These are phyloP conservation scores for Calonectria hawksworthii DNA, from an alignment of 2,329 filamentous ascomycete genomes.

Conservation along the genomic window DNA sequence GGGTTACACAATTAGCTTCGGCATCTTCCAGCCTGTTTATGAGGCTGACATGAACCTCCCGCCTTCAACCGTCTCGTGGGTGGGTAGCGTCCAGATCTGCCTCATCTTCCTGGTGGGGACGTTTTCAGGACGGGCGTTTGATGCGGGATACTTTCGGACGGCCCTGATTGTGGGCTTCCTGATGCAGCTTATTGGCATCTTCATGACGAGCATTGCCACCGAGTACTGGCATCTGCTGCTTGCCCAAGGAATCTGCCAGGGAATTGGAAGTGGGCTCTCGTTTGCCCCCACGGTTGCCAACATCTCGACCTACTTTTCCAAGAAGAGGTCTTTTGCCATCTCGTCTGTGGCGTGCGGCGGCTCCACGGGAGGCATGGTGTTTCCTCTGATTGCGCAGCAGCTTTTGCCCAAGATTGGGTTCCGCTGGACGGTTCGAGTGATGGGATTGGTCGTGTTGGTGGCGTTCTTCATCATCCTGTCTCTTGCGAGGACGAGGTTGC, in stretches of 20 bases:
- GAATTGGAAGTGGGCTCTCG: slow-evolving; percentile 67
- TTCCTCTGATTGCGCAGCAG: slow-evolving; percentile 69
- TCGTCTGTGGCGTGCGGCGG: slow-evolving; percentile 72
- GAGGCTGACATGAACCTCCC: slow-evolving; percentile 47
- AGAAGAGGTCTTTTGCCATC: slow-evolving; percentile 71
- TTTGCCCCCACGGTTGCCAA: slow-evolving; percentile 68
- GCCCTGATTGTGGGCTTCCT: slow-evolving; percentile 52
- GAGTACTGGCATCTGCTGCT: slow-evolving; percentile 64
- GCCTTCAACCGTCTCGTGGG: slow-evolving; percentile 61
- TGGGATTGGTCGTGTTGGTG: slow-evolving; percentile 71
- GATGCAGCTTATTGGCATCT: slow-evolving; percentile 61
- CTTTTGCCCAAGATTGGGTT: slow-evolving; percentile 73
- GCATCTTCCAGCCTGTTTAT: slow-evolving; percentile 58
- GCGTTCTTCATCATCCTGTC: slow-evolving; percentile 54
- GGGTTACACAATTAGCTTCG: slow-evolving; percentile 57
- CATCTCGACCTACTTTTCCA: slow-evolving; percentile 72
- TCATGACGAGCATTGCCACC: slow-evolving; percentile 59
- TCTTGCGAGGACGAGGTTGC: slow-evolving; percentile 63
- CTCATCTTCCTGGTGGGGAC: slow-evolving; percentile 57
- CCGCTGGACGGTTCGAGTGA: slow-evolving; percentile 73
- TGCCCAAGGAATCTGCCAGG: slow-evolving; percentile 69
- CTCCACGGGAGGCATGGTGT: slow-evolving; percentile 73
- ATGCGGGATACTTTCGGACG: slow-evolving; percentile 56
- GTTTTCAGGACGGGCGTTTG: slow-evolving; percentile 57
- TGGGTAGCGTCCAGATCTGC: slow-evolving; percentile 62